Evolutionary conservation across 257 asterid genomes (phyloP).

Genomic region (Forsythia viridissima): DNA sequence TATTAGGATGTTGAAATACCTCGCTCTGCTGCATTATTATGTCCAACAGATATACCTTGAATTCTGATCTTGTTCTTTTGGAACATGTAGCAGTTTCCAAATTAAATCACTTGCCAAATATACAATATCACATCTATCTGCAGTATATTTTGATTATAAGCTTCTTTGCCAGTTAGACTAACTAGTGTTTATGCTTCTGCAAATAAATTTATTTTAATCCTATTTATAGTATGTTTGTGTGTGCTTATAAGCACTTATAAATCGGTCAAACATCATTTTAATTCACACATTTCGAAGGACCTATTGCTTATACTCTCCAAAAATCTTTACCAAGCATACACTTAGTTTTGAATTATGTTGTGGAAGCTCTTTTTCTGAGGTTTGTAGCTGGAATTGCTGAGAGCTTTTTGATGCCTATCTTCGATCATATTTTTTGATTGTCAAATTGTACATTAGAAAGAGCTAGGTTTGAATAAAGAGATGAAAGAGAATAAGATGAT

Average conservation of each 20-base stretch:
- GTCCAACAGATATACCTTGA: background rate
- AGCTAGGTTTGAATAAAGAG: background rate
- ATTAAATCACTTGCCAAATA: background rate
- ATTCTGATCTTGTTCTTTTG: background rate
- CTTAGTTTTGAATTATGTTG: background rate
- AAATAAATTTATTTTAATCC: background rate
- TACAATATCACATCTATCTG: background rate
- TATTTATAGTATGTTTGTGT: background rate
- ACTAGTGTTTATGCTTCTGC: conserved; percentile 5
- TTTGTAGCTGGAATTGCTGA: background rate
- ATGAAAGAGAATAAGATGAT: background rate
- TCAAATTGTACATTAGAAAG: background rate
- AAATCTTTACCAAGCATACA: no score
- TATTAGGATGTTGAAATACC: conserved; percentile 2
- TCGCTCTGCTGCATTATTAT: background rate
- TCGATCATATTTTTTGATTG: background rate
- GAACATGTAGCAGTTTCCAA: background rate
- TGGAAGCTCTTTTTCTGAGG: conserved; percentile 3
- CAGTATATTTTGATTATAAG: background rate
- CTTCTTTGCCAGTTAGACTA: background rate
- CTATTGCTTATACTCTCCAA: no score
- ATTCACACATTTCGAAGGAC: no score
- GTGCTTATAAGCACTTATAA: no score
- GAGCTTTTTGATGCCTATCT: background rate
- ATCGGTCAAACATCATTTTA: no score